A percentile compares a stretch with the other conserved stretches of the same genome.
phyloP scores from a whole-genome alignment of 768 basidiomycete genomes.

The Flagelloscypha sp. region DNA sequence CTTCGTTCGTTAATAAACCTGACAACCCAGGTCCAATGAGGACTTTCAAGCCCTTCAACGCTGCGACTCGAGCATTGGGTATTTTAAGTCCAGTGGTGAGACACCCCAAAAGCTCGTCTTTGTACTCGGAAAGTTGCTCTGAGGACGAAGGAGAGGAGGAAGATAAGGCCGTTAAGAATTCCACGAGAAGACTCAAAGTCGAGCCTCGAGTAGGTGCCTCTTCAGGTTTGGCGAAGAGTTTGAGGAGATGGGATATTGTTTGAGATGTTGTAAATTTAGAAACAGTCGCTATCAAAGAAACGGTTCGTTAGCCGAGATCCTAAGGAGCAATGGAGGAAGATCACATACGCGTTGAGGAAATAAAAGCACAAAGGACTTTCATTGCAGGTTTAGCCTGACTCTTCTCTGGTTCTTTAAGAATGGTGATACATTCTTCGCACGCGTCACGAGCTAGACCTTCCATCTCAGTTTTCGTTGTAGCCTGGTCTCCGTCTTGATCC shows the following conservation, averaged over 20 bases:
- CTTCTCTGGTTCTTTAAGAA: constrained; percentile 88
- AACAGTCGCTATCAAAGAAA: constrained; percentile 46
- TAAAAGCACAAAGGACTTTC: constrained; percentile 71
- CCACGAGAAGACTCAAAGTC: constrained; percentile 58
- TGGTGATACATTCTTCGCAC: constrained; percentile 71
- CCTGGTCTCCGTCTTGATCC: constrained; percentile 30
- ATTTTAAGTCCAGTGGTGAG: constrained; percentile 51
- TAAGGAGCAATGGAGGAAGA: constrained; percentile 7
- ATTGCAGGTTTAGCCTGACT: constrained; percentile 83
- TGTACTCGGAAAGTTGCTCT: constrained; percentile 46
- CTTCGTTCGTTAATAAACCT: constrained; percentile 58
- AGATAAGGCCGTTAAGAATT: constrained; percentile 49
- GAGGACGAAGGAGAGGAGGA: constrained; percentile 28
- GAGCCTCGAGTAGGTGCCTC: constrained; percentile 61
- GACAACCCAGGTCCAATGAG: constrained; percentile 60
- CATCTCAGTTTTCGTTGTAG: no score
- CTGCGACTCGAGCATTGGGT: constrained; percentile 42
- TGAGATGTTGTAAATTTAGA: constrained; percentile 60
- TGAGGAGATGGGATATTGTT: constrained; percentile 67
- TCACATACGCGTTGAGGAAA: constrained; percentile 68
- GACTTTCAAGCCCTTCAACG: constrained; percentile 57
- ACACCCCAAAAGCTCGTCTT: constrained; percentile 68
- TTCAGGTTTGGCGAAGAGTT: constrained; percentile 63
- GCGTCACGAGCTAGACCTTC: constrained; percentile 64
- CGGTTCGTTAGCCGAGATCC: neutral